Conservation (phyloP, 352 stramenopile species). For the Phytopythium aichiense region DNA sequence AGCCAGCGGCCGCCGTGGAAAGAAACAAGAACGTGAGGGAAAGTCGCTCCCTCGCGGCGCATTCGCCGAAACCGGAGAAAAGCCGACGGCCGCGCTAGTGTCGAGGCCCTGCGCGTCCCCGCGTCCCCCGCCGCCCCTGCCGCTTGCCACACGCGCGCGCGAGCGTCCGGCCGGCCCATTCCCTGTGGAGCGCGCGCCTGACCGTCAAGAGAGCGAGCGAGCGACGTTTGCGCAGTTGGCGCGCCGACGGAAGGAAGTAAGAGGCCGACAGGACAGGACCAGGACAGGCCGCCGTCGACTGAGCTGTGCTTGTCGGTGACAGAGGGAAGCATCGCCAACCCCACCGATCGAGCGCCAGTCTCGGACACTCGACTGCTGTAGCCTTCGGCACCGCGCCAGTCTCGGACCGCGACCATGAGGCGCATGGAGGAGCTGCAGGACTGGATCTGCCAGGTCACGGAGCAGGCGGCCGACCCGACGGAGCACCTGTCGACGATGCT, state of each 20-base stretch:
- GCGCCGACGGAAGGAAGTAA: not conserved
- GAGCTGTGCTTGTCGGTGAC: not conserved
- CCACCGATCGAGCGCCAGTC: not conserved
- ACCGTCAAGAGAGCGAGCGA: not conserved
- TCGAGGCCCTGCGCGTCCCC: not conserved
- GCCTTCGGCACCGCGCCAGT: not conserved
- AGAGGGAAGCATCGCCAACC: not conserved
- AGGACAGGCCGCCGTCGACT: not conserved
- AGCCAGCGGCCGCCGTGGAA: not conserved
- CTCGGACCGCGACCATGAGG: constrained; percentile 30
- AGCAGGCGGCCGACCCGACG: constrained; percentile 55
- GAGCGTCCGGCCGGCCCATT: not conserved
- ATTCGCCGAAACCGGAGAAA: constrained; percentile 5
- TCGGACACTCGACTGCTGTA: not conserved
- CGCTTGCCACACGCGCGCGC: not conserved
- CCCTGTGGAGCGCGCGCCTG: not conserved
- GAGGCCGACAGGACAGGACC: not conserved
- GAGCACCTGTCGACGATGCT: constrained; percentile 82
- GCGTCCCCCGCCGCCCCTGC: not conserved
- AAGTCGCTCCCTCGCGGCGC: constrained; percentile 5
- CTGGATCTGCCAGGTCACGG: constrained; percentile 80
- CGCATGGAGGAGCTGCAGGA: constrained; percentile 81
- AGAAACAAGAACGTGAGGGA: not conserved
- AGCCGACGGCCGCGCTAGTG: not conserved
- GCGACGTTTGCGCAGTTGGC: not conserved